Evolutionary conservation across 73 alveolate species (phyloP).

Genomic region (Paraurostyla sp.): DNA sequence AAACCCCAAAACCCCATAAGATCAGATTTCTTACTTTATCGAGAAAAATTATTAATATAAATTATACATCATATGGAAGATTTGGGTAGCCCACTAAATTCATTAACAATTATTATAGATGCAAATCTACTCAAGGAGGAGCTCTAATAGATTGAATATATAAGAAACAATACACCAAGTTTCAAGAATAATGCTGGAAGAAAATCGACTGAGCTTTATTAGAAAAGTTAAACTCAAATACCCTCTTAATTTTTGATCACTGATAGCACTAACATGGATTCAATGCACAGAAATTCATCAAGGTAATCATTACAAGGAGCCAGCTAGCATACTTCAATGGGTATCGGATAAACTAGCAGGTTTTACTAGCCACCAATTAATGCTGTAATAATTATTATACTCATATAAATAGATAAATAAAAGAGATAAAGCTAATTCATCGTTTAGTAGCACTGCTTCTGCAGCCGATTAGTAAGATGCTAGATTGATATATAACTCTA

Average conservation of each 20-base stretch:
- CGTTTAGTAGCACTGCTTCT: slow-evolving; percentile 6
- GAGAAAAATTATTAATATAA: neutral
- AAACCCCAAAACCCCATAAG: slow-evolving; percentile 49
- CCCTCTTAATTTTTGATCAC: neutral
- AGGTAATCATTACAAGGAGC: too few species aligned
- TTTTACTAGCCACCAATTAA: too few species aligned
- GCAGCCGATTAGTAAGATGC: slow-evolving; percentile 41
- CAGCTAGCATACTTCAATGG: too few species aligned
- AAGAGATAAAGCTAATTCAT: neutral
- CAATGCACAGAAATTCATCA: too few species aligned
- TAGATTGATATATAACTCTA: neutral
- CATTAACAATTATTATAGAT: neutral
- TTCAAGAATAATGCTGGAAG: neutral
- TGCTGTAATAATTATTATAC: neutral
- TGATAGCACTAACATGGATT: neutral
- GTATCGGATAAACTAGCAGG: too few species aligned
- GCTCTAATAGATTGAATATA: neutral
- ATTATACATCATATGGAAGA: slow-evolving; percentile 29
- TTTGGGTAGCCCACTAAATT: neutral
- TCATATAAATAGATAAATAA: neutral
- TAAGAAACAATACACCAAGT: neutral
- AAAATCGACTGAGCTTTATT: neutral
- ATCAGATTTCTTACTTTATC: slow-evolving; percentile 1
- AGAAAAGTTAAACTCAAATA: neutral
- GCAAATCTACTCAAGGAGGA: slow-evolving; percentile 36